Evolutionary conservation across 2,329 filamentous ascomycete species (phyloP), one percentile per base, ranked within the genome.

Genomic region (Myriosclerotinia scirpicola): DNA sequence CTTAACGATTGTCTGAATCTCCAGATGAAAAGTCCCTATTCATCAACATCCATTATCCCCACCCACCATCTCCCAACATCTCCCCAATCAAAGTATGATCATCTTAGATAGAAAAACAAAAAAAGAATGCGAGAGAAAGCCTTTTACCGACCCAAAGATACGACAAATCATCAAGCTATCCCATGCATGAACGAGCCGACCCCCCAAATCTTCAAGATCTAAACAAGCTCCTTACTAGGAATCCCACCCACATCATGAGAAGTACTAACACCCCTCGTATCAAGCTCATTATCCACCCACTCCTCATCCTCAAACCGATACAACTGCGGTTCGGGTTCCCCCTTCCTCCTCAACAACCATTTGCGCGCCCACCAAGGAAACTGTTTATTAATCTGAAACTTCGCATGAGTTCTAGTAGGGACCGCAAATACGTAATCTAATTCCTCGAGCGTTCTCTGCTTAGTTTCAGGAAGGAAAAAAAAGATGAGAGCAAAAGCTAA

Each of bases 401-500:
- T 67, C 64, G 73, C 74, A 64, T 75, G 73, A 6, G 71, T 73
- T 53, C 71, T 63, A 2, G 73, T 75, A 6, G 74, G 73, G 2
- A 75, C 72, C 0, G 72, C 73, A 60, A 75, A 86, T 66, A 86
- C 58, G 87, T 84, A 84, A 70, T 76, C 75, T 4, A 76, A 66
- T 67, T 76, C 75, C 54, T 76, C 75, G 0, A 76, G 66, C 1
- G 75, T 76, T 7, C 74, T 69, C 64, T 76, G 84, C 76, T 87
- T 88, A 14, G 85, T 88, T 75, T 88, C 85, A 0, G 84, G 84
- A 3, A 87, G 77, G 72, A 80, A 82, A 34, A 85, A 77, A 75
- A 86, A 85, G 53, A 87, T 85, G 77, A 87, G 80, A 46, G 82
- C 66, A 30, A 87, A 78, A 0, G 83, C 85, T 0, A 85, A 69